These are phyloP conservation scores for Favolaschia claudopus DNA, from an alignment of 768 basidiomycete genomes.

Conservation along the genomic window DNA sequence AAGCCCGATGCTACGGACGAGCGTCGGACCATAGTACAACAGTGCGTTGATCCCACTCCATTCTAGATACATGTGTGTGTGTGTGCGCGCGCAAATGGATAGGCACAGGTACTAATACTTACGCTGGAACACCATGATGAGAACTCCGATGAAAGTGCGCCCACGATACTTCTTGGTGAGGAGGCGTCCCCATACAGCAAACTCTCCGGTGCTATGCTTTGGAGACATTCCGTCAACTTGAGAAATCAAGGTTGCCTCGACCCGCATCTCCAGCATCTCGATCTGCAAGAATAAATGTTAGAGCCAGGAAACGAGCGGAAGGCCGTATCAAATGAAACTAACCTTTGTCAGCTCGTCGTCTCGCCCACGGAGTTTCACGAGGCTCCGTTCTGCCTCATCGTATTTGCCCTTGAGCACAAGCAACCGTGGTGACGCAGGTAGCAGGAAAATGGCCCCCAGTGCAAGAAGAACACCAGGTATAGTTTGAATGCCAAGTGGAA, in stretches of 20 bases:
- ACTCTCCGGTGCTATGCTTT: conserved; percentile 40
- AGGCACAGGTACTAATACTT: conserved; percentile 31
- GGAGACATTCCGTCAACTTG: conserved; percentile 31
- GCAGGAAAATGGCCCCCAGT: conserved; percentile 59
- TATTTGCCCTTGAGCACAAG: conserved; percentile 62
- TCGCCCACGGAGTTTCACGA: conserved; percentile 63
- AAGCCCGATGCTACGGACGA: conserved; percentile 44
- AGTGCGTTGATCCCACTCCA: conserved; percentile 36
- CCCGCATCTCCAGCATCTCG: conserved; percentile 80
- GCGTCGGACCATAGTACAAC: conserved; percentile 43
- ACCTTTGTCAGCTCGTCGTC: conserved; percentile 57
- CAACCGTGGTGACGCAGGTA: conserved; percentile 70
- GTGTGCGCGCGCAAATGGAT: background rate
- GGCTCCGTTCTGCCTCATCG: conserved; percentile 64
- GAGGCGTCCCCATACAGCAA: conserved; percentile 61
- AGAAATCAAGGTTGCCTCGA: conserved; percentile 63
- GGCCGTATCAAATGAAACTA: conserved; percentile 31
- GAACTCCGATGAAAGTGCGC: conserved; percentile 72
- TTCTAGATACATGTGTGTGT: background rate
- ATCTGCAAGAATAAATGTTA: conserved; percentile 47
- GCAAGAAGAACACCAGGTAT: conserved; percentile 73
- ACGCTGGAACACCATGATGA: conserved; percentile 89
- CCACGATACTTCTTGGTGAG: conserved; percentile 60
- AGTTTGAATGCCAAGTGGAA: conserved; percentile 77
- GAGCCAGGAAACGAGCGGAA: background rate